These are phyloP conservation scores for Lactarius sp. DNA, from an alignment of 768 basidiomycete genomes.

Conservation along the genomic window DNA sequence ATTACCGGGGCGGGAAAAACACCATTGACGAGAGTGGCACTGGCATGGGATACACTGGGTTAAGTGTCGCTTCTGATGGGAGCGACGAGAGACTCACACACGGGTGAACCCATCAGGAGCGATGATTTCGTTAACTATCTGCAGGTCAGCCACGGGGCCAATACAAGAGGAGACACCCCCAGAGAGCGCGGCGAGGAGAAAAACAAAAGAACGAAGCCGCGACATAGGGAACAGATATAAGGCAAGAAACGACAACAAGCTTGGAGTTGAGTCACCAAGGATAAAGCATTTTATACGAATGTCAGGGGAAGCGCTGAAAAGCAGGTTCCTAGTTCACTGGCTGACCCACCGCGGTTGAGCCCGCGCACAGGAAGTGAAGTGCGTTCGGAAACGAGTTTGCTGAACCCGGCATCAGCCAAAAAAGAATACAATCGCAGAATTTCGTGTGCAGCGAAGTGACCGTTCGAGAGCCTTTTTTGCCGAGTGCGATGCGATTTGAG, in stretches of 20 bases:
- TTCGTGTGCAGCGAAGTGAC: no score
- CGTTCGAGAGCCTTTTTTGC: no score
- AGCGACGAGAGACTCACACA: neutral
- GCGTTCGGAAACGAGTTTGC: no score
- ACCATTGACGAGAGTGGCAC: neutral
- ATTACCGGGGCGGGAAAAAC: constrained; percentile 16
- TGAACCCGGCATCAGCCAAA: no score
- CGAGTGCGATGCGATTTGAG: no score
- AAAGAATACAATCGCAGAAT: no score
- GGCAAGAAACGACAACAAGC: neutral
- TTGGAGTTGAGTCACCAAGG: neutral
- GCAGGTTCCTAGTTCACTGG: no score
- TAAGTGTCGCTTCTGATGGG: neutral
- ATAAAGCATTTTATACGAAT: constrained; percentile 7
- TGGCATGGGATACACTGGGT: neutral
- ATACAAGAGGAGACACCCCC: constrained; percentile 15
- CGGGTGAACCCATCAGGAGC: constrained; percentile 29
- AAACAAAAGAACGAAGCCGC: constrained; percentile 4
- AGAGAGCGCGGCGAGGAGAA: constrained; percentile 12
- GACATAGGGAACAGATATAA: neutral
- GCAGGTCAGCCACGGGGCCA: constrained; percentile 26
- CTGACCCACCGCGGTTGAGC: no score
- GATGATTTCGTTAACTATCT: constrained; percentile 25
- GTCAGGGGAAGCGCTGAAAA: neutral
- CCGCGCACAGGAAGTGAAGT: no score